A percentile compares a stretch with the other conserved stretches of the same genome.
Conservation (phyloP, 768 basidiomycete species). For the Trametes maxima region DNA sequence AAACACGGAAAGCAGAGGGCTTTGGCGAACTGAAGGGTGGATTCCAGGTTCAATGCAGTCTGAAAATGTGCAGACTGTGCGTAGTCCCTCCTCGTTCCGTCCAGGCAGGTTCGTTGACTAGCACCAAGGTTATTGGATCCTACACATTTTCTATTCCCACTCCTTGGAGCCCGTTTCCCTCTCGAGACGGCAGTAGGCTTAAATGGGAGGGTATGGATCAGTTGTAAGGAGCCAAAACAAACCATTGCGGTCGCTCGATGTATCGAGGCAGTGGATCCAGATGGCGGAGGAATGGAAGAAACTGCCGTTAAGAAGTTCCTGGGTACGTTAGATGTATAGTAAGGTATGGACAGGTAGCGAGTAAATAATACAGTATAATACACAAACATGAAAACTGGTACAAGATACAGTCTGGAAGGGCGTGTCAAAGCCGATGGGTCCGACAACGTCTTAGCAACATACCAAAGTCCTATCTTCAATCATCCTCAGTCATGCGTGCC, state of each 20-base stretch:
- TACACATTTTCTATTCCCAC: slow-evolving; percentile 78
- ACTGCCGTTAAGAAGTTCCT: slow-evolving; percentile 55
- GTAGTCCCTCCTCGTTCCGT: slow-evolving; percentile 33
- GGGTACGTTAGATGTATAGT: slow-evolving; percentile 44
- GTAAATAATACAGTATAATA: slow-evolving; percentile 16
- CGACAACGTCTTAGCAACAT: background rate
- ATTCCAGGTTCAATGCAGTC: slow-evolving; percentile 77
- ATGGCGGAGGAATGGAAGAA: slow-evolving; percentile 65
- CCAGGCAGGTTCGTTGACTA: background rate
- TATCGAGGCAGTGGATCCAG: slow-evolving; percentile 81
- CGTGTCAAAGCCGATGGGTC: background rate
- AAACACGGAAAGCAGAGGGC: slow-evolving; percentile 88
- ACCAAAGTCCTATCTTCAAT: slow-evolving; percentile 38
- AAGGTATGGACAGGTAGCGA: background rate
- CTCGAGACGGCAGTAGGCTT: slow-evolving; percentile 87
- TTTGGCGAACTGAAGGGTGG: slow-evolving; percentile 94
- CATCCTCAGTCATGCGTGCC: slow-evolving; percentile 66
- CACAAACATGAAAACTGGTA: background rate
- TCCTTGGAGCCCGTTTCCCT: slow-evolving; percentile 80
- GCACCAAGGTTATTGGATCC: slow-evolving; percentile 70
- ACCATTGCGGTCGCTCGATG: slow-evolving; percentile 77
- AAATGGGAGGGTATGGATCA: slow-evolving; percentile 93
- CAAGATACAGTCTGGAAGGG: background rate
- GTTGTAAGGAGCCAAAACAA: slow-evolving; percentile 68
- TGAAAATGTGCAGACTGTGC: slow-evolving; percentile 86